These are phyloP conservation scores for Perilla frutescens DNA, from an alignment of 257 asterid genomes.

Conservation along the genomic window DNA sequence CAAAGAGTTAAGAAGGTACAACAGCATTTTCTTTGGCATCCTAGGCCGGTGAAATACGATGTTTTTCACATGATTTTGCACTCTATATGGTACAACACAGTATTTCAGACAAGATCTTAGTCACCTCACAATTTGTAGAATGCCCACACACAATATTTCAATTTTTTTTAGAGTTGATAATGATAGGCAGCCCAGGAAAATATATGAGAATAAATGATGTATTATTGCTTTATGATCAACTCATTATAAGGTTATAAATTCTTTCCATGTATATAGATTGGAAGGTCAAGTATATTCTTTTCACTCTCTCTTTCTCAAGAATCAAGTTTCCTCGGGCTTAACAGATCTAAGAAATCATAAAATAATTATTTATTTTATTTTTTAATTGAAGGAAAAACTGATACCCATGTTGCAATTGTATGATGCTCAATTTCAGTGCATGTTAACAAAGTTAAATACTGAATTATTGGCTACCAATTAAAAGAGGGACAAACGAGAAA, in stretches of 20 bases:
- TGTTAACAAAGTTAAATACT: too few relatives aligned
- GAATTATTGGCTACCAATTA: too few relatives aligned
- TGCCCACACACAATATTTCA: neutral
- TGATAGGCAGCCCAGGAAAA: neutral
- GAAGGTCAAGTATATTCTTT: too few relatives aligned
- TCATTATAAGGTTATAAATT: neutral
- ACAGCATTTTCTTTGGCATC: slow-evolving; percentile 93
- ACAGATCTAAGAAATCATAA: too few relatives aligned
- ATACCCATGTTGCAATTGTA: too few relatives aligned
- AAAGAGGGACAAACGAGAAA: too few relatives aligned
- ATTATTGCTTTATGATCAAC: neutral
- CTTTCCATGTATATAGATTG: slow-evolving; percentile 33
- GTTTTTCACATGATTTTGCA: slow-evolving; percentile 85
- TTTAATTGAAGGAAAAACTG: too few relatives aligned
- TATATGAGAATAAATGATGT: slow-evolving; percentile 14
- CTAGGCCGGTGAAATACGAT: slow-evolving; percentile 73
- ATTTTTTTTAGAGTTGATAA: slow-evolving; percentile 16
- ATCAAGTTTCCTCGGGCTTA: too few relatives aligned
- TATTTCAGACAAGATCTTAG: slow-evolving; percentile 50
- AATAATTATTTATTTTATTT: too few relatives aligned
- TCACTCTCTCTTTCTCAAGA: too few relatives aligned
- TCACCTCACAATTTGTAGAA: neutral
- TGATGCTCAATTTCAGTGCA: too few relatives aligned
- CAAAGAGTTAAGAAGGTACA: slow-evolving; percentile 75
- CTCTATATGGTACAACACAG: slow-evolving; percentile 82